A percentile compares a stretch with the other conserved stretches of the same genome.
Evolutionary conservation across 148 eudicot species (phyloP).

Genomic region (Cornus kousa): DNA sequence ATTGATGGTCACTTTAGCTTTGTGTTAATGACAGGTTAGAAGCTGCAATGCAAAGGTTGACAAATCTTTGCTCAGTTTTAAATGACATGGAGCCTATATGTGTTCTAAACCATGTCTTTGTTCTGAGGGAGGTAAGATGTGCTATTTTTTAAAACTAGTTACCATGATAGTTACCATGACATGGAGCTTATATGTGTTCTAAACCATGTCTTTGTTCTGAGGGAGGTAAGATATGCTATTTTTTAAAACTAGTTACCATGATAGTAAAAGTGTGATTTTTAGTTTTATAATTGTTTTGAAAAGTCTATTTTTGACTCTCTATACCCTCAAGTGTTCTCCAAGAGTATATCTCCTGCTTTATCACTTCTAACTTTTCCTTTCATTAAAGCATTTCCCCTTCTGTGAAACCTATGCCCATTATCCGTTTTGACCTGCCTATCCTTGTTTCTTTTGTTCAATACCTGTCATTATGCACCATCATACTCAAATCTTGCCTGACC

Average conservation of each 20-base stretch:
- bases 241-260: neutral
- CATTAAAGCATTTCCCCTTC: neutral
- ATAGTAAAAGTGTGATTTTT: neutral
- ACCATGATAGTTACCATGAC: too few relatives aligned
- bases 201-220: slow-evolving; percentile 96
- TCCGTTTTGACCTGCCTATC: neutral
- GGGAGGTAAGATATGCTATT: slow-evolving; percentile 65
- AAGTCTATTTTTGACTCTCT: neutral
- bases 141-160: neutral
- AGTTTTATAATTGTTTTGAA: neutral
- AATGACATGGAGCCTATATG: slow-evolving; percentile 99
- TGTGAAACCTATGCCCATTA: neutral
- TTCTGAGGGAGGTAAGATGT: slow-evolving; percentile 85
- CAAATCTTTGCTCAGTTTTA: slow-evolving; percentile 94
- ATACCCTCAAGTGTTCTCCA: neutral
- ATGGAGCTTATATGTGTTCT: slow-evolving; percentile 99
- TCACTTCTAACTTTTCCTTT: neutral
- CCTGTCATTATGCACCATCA: neutral
- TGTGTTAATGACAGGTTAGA: slow-evolving; percentile 72
- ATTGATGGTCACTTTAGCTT: slow-evolving; percentile 18
- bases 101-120: slow-evolving; percentile 96
- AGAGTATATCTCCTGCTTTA: neutral
- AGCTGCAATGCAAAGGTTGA: slow-evolving; percentile 99
- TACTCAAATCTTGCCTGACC: too few relatives aligned
- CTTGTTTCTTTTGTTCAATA: neutral